A percentile compares a stretch with the other conserved stretches of the same genome.
Conservation (phyloP, 192 early-diverging fungal species). For the Coemansia sp. region DNA sequence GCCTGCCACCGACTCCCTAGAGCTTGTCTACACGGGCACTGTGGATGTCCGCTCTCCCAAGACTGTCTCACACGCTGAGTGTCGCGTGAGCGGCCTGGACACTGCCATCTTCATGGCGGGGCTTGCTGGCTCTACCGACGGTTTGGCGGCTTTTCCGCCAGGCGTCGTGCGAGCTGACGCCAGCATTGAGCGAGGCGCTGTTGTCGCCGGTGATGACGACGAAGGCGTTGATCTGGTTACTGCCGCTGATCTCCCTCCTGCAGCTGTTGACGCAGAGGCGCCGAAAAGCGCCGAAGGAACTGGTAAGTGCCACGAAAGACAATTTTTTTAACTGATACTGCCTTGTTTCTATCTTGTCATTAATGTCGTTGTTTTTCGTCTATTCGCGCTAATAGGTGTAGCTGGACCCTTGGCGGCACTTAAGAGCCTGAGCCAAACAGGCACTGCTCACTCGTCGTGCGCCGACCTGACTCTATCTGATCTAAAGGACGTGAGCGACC, state of each 20-base stretch:
- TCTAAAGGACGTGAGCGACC: slow-evolving; percentile 19
- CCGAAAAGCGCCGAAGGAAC: not conserved
- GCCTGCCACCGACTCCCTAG: not conserved
- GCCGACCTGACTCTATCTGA: slow-evolving; percentile 46
- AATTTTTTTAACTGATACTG: not conserved
- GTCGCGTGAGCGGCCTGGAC: slow-evolving; percentile 17
- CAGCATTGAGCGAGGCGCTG: not conserved
- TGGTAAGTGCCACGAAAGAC: not conserved
- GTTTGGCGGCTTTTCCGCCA: no score
- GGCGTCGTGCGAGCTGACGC: not conserved
- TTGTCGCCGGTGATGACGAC: not conserved
- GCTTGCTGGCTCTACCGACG: not conserved
- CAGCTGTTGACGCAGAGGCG: not conserved
- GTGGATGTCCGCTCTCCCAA: slow-evolving; percentile 18
- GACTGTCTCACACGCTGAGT: slow-evolving; percentile 15
- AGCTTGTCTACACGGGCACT: slow-evolving; percentile 8
- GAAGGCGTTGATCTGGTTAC: slow-evolving; percentile 20
- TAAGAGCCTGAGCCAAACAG: slow-evolving; percentile 18
- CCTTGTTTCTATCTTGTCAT: not conserved
- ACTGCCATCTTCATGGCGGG: slow-evolving; percentile 5
- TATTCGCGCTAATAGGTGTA: slow-evolving; percentile 1
- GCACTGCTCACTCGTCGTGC: slow-evolving; percentile 43
- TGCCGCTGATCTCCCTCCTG: slow-evolving; percentile 2
- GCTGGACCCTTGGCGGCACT: slow-evolving; percentile 25
- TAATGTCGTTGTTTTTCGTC: not conserved